Percentiles rank a stretch among this genome's conserved stretches.
Evolutionary conservation across 2,329 filamentous ascomycete species (phyloP).

Genomic region (Colletotrichum echinochloae): DNA sequence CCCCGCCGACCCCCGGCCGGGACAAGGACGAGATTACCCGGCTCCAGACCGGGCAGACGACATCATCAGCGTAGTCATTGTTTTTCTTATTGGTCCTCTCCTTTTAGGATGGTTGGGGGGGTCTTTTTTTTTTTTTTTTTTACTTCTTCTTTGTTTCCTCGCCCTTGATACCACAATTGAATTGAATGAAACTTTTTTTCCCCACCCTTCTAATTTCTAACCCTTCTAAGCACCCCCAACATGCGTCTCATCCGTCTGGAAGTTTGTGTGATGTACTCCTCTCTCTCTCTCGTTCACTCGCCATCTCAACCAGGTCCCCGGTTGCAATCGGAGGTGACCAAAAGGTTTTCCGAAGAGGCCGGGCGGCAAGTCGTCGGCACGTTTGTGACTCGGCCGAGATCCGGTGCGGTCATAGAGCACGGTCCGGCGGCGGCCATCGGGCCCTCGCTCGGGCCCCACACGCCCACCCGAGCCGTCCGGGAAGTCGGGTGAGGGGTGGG

Average conservation of each 20-base stretch:
- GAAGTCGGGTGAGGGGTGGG: too few species aligned
- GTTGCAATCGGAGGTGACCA: background rate
- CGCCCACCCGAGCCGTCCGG: too few species aligned
- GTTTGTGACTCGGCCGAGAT: too few species aligned
- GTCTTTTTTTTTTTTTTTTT: background rate
- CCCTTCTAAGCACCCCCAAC: background rate
- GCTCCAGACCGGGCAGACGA: slow-evolving; percentile 22
- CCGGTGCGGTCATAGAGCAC: too few species aligned
- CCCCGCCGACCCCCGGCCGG: slow-evolving; percentile 17
- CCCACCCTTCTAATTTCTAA: too few species aligned
- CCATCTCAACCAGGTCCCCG: background rate
- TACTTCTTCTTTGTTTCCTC: background rate
- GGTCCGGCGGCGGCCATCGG: background rate
- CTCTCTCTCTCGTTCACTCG: too few species aligned
- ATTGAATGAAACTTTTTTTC: slow-evolving; percentile 23
- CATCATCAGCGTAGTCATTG: slow-evolving; percentile 35
- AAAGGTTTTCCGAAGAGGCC: too few species aligned
- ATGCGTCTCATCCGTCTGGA: background rate
- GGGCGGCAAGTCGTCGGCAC: too few species aligned
- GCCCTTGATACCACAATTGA: slow-evolving; percentile 40
- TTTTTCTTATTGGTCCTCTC: too few species aligned
- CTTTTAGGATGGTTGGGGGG: too few species aligned
- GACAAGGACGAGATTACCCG: slow-evolving; percentile 35
- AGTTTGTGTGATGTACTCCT: background rate
- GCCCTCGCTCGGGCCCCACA: too few species aligned